Percentiles rank a stretch among this genome's conserved stretches.
These are phyloP conservation scores for Neonectria punicea DNA, from an alignment of 2,329 filamentous ascomycete species.

Conservation along the genomic window DNA sequence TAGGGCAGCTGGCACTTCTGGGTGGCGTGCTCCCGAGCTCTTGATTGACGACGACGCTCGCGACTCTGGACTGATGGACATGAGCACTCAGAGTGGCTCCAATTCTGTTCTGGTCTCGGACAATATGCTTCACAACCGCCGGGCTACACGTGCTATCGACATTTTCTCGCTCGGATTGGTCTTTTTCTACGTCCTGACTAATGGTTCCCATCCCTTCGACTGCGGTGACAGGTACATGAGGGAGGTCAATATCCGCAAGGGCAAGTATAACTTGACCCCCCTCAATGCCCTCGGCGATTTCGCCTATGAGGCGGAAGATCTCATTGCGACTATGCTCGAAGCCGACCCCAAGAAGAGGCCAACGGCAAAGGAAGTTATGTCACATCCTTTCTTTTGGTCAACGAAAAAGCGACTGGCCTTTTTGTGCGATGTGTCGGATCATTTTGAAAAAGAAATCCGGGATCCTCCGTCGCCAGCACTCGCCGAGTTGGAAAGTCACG, in stretches of 20 bases:
- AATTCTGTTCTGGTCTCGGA: slow-evolving; percentile 67
- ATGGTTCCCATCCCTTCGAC: slow-evolving; percentile 92
- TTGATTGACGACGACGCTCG: slow-evolving; percentile 81
- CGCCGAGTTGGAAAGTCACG: slow-evolving; percentile 65
- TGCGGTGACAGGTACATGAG: slow-evolving; percentile 94
- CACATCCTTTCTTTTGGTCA: slow-evolving; percentile 97
- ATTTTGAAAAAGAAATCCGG: slow-evolving; percentile 91
- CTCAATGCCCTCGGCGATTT: slow-evolving; percentile 84
- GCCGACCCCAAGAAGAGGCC: slow-evolving; percentile 69
- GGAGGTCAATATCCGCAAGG: slow-evolving; percentile 96
- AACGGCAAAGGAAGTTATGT: slow-evolving; percentile 80
- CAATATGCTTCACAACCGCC: slow-evolving; percentile 70
- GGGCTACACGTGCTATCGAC: slow-evolving; percentile 94
- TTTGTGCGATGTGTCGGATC: slow-evolving; percentile 95
- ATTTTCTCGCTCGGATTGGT: slow-evolving; percentile 97
- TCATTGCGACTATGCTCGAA: slow-evolving; percentile 82
- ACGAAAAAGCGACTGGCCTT: slow-evolving; percentile 89
- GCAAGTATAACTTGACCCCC: slow-evolving; percentile 76
- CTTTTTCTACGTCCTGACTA: slow-evolving; percentile 98
- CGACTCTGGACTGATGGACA: slow-evolving; percentile 58
- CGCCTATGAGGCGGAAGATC: slow-evolving; percentile 85
- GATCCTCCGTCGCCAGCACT: slow-evolving; percentile 81
- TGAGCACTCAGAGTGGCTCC: slow-evolving; percentile 69
- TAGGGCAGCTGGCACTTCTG: slow-evolving; percentile 90
- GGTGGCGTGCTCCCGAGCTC: slow-evolving; percentile 96